These are phyloP conservation scores for Prunus dulcis DNA, from an alignment of 306 rosid genomes.

Conservation along the genomic window DNA sequence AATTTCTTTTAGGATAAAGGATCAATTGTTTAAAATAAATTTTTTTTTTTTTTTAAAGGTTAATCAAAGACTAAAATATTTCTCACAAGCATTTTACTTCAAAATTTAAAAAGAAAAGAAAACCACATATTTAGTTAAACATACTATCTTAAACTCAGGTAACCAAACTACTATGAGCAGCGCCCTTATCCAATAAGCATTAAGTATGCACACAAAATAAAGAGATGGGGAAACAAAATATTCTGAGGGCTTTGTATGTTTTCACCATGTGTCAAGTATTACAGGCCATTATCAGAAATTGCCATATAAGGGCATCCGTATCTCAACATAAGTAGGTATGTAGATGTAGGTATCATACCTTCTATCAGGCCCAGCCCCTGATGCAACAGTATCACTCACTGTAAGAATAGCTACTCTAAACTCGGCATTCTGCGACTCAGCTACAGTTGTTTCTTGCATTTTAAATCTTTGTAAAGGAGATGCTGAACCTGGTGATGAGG, in stretches of 20 bases:
- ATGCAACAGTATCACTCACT: slow-evolving; percentile 90
- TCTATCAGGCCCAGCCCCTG: slow-evolving; percentile 87
- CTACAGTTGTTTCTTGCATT: slow-evolving; percentile 29
- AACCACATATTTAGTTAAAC: neutral
- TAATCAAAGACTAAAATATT: neutral
- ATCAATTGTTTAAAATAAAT: neutral
- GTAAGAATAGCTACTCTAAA: slow-evolving; percentile 78
- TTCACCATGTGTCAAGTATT: neutral
- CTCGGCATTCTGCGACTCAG: slow-evolving; percentile 37
- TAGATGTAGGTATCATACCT: slow-evolving; percentile 48
- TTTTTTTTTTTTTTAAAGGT: neutral
- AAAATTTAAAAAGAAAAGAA: neutral
- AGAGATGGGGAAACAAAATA: neutral
- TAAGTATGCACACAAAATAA: too few relatives aligned
- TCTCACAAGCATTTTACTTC: neutral
- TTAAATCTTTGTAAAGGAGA: slow-evolving; percentile 24
- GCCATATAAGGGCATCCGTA: neutral
- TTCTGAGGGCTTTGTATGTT: neutral
- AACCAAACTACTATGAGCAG: neutral
- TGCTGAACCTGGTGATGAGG: slow-evolving; percentile 25
- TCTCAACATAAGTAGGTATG: neutral
- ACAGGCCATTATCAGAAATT: neutral
- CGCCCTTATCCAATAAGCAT: too few relatives aligned
- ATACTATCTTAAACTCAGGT: neutral
- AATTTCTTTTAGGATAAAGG: neutral